Base-by-base conservation (phyloP, 2,329 filamentous ascomycete species). In the Arthrobotrys sinensis region DNA sequence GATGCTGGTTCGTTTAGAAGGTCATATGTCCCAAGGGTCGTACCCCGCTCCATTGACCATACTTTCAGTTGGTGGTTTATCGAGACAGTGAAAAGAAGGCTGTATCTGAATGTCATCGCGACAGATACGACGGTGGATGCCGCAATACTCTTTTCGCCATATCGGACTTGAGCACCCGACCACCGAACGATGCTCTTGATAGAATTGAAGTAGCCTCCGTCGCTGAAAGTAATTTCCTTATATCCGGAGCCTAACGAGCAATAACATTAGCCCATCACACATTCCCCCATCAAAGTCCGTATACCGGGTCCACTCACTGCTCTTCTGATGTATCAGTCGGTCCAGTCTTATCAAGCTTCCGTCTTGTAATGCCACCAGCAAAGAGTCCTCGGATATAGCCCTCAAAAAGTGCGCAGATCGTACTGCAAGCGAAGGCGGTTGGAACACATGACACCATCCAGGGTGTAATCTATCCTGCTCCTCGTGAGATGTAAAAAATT, bases 31-130 rank as follows among this genome's bases (percentile, higher is more conserved):
- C 90, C 90, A 4, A 93, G 89, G 68, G 96, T 89, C 83, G 91
- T 92, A 55, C 94, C 94, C 45, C 89, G 92, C n/a, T 89, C 87
- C 36, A 95, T 87, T 82, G 97, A 96, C 95, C 96, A 98, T 45
- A 96, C 90, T 82, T 94, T 91, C 83, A 99, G 86, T 10, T 90
- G 91, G 83, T 99, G 94, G 81, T 99, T 94, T 76, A 99, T 86
- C 80, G 92, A 96, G 60, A 97, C 90, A 0, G 94, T 94, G 81
- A 97, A 93, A 8, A 91, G 78, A 53, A 82, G 80, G 7, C 81
- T 65, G 32, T 82, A 71, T 40, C 85, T 83, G 55, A 85, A 85
- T 28, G 85, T 84, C 50, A 81, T 73, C 16, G 80, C 79, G 8
- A 79, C 80, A 24, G 81, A 81, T 50, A 82, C 80, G 16, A 82